phyloP scores from a whole-genome alignment of 495 filamentous ascomycete species.

The Cercophora newfieldiana region DNA sequence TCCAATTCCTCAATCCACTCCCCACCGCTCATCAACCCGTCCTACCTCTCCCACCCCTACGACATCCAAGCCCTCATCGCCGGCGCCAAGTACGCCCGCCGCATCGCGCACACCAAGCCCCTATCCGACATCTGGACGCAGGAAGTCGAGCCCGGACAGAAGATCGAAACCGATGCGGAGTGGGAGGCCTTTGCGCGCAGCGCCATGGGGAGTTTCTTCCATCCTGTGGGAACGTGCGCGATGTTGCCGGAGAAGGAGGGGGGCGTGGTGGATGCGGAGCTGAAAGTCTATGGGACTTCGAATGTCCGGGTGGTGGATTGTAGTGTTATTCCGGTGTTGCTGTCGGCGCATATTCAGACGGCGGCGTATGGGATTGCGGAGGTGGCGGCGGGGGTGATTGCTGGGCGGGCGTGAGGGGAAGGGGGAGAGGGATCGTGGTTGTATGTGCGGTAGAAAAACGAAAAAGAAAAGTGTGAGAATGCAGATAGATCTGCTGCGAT shows the following conservation, averaged over 20 bases:
- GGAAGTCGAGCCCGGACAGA: constrained; percentile 33
- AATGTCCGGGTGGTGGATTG: constrained; percentile 39
- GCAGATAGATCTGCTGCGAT: too few relatives aligned
- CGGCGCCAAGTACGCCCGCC: constrained; percentile 24
- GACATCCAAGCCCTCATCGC: constrained; percentile 25
- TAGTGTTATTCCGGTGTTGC: constrained; percentile 34
- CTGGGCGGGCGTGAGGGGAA: background rate
- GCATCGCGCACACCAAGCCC: constrained; percentile 22
- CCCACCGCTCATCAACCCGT: constrained; percentile 28
- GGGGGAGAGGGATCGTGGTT: too few relatives aligned
- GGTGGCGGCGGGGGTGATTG: constrained; percentile 46
- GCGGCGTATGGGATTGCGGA: constrained; percentile 42
- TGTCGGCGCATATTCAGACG: constrained; percentile 37
- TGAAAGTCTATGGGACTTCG: constrained; percentile 46
- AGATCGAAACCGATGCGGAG: constrained; percentile 23
- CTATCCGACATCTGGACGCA: constrained; percentile 23
- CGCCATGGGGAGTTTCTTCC: constrained; percentile 26
- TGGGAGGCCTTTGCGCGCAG: constrained; percentile 26
- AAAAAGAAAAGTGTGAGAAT: too few relatives aligned
- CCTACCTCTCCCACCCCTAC: constrained; percentile 29
- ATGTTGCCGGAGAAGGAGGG: constrained; percentile 46
- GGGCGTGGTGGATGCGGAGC: constrained; percentile 51
- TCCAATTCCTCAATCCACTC: background rate
- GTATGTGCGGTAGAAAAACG: too few relatives aligned
- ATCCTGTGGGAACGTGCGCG: constrained; percentile 46